These are phyloP conservation scores for Candolleomyces eurysporus DNA, from an alignment of 768 basidiomycete species.

Conservation along the genomic window DNA sequence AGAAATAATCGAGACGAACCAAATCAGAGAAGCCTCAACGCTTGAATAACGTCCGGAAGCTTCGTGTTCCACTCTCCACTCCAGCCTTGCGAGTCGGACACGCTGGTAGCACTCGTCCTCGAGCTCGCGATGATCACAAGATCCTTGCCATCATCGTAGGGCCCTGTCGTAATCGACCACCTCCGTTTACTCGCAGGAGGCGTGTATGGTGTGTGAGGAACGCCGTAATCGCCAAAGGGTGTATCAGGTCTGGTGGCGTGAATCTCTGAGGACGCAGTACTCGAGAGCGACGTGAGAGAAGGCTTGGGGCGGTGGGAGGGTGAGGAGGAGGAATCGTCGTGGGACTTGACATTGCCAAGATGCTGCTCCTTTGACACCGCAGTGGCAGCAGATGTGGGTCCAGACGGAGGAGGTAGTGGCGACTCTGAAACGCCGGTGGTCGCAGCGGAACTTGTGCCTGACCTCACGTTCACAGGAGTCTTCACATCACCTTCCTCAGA, in stretches of 20 bases:
- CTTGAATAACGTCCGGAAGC: not conserved
- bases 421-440: too few species aligned
- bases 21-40: slow-evolving; percentile 1
- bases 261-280: not conserved
- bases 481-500: too few species aligned
- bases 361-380: too few species aligned
- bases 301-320: not conserved
- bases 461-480: too few species aligned
- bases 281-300: not conserved
- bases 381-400: too few species aligned
- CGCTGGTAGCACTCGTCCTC: not conserved
- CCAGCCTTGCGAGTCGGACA: not conserved
- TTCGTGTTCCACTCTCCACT: slow-evolving; percentile 7
- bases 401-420: too few species aligned
- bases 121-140: not conserved
- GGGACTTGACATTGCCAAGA: too few species aligned
- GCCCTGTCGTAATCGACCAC: not conserved
- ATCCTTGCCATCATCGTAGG: not conserved
- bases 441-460: too few species aligned
- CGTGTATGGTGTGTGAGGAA: not conserved
- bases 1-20: not conserved
- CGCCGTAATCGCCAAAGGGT: not conserved
- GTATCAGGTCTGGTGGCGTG: not conserved
- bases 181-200: not conserved
- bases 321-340: too few species aligned